These are phyloP conservation scores for Omphalotus olearius DNA, from an alignment of 1,284 basidiomycete genomes.

Conservation along the genomic window DNA sequence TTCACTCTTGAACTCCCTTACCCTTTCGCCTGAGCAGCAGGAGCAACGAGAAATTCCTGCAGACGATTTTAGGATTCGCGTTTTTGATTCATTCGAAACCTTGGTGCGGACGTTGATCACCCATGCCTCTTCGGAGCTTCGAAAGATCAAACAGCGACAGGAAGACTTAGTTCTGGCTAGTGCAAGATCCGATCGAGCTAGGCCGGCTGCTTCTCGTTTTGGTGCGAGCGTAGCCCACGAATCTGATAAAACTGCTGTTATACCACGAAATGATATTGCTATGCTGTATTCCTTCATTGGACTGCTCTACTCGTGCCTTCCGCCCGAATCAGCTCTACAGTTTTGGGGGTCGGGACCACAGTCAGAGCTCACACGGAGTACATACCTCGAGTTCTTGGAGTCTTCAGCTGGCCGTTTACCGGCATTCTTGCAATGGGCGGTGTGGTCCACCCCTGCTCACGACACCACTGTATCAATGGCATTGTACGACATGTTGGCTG, in stretches of 20 bases:
- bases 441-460: slow-evolving; percentile 77
- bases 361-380: slow-evolving; percentile 31
- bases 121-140: slow-evolving; percentile 81
- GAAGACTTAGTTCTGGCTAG: slow-evolving; percentile 76
- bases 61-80: slow-evolving; percentile 60
- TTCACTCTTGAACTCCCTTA: slow-evolving; percentile 39
- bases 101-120: slow-evolving; percentile 74
- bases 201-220: slow-evolving; percentile 38
- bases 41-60: slow-evolving; percentile 56
- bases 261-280: slow-evolving; percentile 79
- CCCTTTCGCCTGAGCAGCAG: slow-evolving; percentile 41
- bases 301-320: slow-evolving; percentile 70
- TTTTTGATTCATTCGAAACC: slow-evolving; percentile 68
- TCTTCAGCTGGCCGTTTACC: slow-evolving; percentile 63
- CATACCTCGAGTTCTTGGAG: slow-evolving; percentile 56
- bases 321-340: slow-evolving; percentile 73
- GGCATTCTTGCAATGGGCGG: slow-evolving; percentile 83
- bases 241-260: slow-evolving; percentile 25
- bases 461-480: slow-evolving; percentile 73
- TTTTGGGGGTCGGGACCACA: slow-evolving; percentile 77
- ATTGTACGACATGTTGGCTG: slow-evolving; percentile 84
- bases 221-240: slow-evolving; percentile 37
- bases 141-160: slow-evolving; percentile 87
- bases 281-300: slow-evolving; percentile 83
- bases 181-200: slow-evolving; percentile 53